These are phyloP conservation scores for Diaporthe sp. DNA, from an alignment of 2,329 filamentous ascomycete genomes.

Conservation along the genomic window DNA sequence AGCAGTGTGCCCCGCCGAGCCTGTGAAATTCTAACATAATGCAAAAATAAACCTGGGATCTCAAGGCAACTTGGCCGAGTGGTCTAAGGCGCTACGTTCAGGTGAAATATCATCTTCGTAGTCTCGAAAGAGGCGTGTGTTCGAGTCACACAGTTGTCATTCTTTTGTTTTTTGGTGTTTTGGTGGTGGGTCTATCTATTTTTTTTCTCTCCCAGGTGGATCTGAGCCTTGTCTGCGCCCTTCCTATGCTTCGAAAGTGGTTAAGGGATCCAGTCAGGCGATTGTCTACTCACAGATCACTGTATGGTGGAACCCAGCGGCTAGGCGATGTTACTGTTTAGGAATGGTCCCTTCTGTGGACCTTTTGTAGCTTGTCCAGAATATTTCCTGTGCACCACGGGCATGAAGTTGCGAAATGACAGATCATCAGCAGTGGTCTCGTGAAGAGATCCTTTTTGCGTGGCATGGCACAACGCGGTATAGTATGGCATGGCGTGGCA, in stretches of 20 bases:
- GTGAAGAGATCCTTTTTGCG: background rate
- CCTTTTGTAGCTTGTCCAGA: background rate
- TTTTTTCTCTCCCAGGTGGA: too few relatives aligned
- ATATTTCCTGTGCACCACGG: background rate
- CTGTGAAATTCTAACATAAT: background rate
- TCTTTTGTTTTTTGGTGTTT: background rate
- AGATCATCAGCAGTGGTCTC: background rate
- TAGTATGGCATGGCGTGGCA: background rate
- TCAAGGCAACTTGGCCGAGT: slow-evolving; percentile 14
- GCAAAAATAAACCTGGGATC: rapidly evolving
- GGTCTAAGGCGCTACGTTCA: slow-evolving; percentile 25
- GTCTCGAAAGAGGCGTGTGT: slow-evolving; percentile 23
- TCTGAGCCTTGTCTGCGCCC: background rate
- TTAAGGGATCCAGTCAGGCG: background rate
- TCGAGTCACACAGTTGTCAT: slow-evolving; percentile 14
- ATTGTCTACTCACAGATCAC: background rate
- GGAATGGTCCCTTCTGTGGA: too few relatives aligned
- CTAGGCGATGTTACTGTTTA: background rate
- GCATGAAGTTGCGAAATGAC: background rate
- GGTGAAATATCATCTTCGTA: slow-evolving; percentile 9
- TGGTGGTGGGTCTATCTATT: background rate
- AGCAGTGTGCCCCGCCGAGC: too few relatives aligned
- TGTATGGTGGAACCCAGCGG: background rate
- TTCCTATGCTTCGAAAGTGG: background rate
- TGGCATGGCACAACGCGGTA: background rate